Evolutionary conservation across 1,284 basidiomycete genomes (phyloP), one percentile per base, ranked within the genome.

Genomic region (Fistulinella cinereoalba): DNA sequence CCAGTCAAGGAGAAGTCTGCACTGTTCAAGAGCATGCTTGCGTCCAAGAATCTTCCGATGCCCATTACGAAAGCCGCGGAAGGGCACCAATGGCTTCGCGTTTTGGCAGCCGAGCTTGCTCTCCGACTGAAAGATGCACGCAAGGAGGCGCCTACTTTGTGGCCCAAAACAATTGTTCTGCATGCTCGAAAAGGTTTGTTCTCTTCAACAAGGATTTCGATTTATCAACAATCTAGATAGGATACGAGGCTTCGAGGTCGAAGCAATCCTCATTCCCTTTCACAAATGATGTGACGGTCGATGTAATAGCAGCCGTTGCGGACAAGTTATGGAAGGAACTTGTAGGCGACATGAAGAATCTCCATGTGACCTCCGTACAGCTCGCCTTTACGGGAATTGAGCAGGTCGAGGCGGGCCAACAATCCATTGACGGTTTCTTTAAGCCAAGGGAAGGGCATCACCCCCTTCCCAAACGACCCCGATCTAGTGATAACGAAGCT

Each of bases 101-200:
- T 98, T 9, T 80, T 98, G 16, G 84, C 93, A 9, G 90, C 92
- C 13, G 96, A 99, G 61, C 75, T 99, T 15, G 81, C 87, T 7
- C 74, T 95, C 13, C 77, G 96, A 37, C 72, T 99, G 19, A 82
- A 81, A 39, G 92, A 98, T 54, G 89, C 90, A 1, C 75, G 96
- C 15, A 77, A 87, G 50, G 70, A 74, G 1, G 76, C 77, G 18
- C 82, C 86, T 0, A 84, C 85, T 27, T 65, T 97, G 16, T 98
- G 95, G 94, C 96, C 96, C 0, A 97, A 92, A 67, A 90, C 89
- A 0, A 72, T 99, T 31, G 91, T 89, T 9, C 71, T 98, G 18
- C 80, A 85, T 52, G 77, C 81, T 24, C 74, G 88, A 23, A 82
- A 84, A 75, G 80, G 88, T 83, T 33, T 11, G 39, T 44, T 29